A percentile compares a stretch with the other conserved stretches of the same genome.
phyloP scores from a whole-genome alignment of 2,329 filamentous ascomycete genomes.

The Sclerotinia nivalis region DNA sequence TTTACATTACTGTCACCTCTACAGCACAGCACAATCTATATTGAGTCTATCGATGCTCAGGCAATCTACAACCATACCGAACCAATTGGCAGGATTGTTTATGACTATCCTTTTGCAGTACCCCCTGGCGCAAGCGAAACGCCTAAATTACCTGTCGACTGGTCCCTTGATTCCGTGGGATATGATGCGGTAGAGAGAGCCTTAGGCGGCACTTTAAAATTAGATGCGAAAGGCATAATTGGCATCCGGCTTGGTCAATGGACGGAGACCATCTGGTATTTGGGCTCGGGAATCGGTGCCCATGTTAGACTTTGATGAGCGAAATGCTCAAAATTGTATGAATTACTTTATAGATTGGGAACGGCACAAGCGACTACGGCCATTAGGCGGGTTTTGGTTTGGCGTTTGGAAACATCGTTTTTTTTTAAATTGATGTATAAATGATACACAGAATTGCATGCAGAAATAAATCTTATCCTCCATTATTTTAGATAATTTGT shows the following conservation, averaged over 20 bases:
- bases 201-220: constrained; percentile 73
- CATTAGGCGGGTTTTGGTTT: neutral
- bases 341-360: neutral
- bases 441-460: constrained; percentile 21
- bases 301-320: constrained; percentile 52
- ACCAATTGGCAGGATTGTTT: constrained; percentile 73
- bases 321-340: neutral
- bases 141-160: constrained; percentile 78
- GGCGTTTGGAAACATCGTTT: constrained; percentile 15
- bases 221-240: constrained; percentile 77
- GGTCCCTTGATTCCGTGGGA: constrained; percentile 74
- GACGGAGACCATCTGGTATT: constrained; percentile 70
- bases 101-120: constrained; percentile 72
- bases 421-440: constrained; percentile 19
- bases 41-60: constrained; percentile 80
- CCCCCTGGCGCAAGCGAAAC: constrained; percentile 72
- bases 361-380: neutral
- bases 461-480: constrained; percentile 27
- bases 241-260: constrained; percentile 74
- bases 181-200: constrained; percentile 80
- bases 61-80: constrained; percentile 82
- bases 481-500: constrained; percentile 25
- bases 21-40: constrained; percentile 67
- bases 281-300: constrained; percentile 69
- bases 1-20: constrained; percentile 84